Base-by-base conservation (phyloP, 2,329 filamentous ascomycete species). In the Cladophialophora yegresii region DNA sequence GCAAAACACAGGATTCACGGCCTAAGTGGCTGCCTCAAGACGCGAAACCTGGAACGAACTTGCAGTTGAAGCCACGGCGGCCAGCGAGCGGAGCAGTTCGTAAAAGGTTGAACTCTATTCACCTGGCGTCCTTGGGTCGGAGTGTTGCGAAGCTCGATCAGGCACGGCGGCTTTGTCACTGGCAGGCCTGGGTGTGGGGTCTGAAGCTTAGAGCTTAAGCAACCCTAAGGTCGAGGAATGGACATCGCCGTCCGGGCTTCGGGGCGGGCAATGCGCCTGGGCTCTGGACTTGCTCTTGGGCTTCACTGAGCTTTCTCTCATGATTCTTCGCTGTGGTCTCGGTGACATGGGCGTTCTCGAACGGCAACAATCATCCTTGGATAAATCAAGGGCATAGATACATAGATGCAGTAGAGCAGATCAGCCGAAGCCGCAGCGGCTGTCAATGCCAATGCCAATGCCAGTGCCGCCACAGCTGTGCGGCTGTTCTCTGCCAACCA, bases 331-430 rank as follows among this genome's bases (percentile, higher is more conserved):
- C 28, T 43, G 32, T 59, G 57, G 57, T 59, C 57, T 59, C 45
- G 51, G 57, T 59, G 47, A 43, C 45, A n/a, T 59, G 43, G n/a
- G 47, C 57, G n/a, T 59, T 59, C 47, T 59, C 57, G 57, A 59
- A 51, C 45, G 45, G 45, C 30, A 58, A 58, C 45, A 20, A 13
- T 23, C n/a, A 51, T 51, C 28, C 28, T 50, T 7, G 47, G 20
- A 20, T 13, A 22, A 13, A 1, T 28, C 20, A 4, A 47, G 36
- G 28, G 40, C 28, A 51, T 58, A 30, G 8, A 33, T 54, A 28
- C 26, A 28, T 28, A 28, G 26, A 28, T 28, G 26, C 26, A 28
- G 26, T 28, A 50, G 45, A 16, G 36, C 26, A 33, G 30, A 53
- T 59, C 30, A 53, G 28, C 20, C 28, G n/a, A 49, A 20, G 57